These are phyloP conservation scores for Venturia aucupariae DNA, from an alignment of 2,329 filamentous ascomycete genomes.

Conservation along the genomic window DNA sequence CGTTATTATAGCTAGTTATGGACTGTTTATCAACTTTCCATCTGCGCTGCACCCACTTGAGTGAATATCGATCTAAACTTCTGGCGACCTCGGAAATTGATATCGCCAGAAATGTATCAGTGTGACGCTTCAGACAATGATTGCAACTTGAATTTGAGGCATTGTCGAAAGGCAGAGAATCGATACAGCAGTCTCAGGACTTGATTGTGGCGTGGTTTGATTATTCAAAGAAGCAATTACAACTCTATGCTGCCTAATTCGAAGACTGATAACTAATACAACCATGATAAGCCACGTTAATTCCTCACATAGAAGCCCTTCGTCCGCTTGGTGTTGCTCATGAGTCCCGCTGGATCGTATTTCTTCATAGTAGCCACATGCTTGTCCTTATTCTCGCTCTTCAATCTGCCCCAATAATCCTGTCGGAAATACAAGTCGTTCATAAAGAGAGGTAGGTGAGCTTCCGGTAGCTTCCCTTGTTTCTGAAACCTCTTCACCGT, in stretches of 20 bases:
- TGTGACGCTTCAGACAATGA: too few relatives aligned
- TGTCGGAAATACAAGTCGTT: constrained; percentile 37
- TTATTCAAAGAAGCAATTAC: too few relatives aligned
- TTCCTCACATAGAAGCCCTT: neutral
- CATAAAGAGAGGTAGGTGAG: constrained; percentile 37
- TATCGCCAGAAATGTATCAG: too few relatives aligned
- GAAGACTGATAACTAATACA: neutral
- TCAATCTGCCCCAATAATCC: constrained; percentile 35
- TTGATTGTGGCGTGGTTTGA: too few relatives aligned
- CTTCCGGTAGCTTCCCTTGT: constrained; percentile 7
- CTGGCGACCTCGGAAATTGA: too few relatives aligned
- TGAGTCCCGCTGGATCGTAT: constrained; percentile 34
- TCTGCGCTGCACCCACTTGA: too few relatives aligned
- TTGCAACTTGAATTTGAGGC: too few relatives aligned
- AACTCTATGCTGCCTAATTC: neutral
- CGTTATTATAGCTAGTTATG: too few relatives aligned
- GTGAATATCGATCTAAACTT: too few relatives aligned
- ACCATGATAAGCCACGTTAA: neutral
- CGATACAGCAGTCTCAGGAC: too few relatives aligned
- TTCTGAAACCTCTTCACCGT: constrained; percentile 26
- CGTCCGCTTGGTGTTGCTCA: constrained; percentile 25
- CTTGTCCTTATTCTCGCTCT: constrained; percentile 19
- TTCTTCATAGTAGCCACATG: constrained; percentile 26
- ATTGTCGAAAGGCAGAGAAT: too few relatives aligned
- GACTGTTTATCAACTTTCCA: too few relatives aligned